Conservation (phyloP, 2,329 filamentous ascomycete genomes). For the Neonectria sp. region DNA sequence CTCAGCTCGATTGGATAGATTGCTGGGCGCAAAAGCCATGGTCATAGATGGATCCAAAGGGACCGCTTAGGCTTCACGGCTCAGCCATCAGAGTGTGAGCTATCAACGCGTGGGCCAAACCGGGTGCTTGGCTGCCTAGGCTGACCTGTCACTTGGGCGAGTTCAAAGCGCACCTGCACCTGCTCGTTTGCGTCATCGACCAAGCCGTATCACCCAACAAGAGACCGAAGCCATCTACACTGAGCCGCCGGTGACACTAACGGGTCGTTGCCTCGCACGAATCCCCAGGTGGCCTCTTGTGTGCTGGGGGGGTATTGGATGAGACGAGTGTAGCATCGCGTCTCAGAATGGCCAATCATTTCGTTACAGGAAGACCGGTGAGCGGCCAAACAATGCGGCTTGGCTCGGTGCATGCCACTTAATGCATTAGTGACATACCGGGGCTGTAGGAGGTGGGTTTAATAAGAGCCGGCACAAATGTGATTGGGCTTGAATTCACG, state of each 20-base stretch:
- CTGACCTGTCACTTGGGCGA: constrained; percentile 28
- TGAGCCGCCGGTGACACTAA: constrained; percentile 21
- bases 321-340: constrained; percentile 8
- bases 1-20: constrained; percentile 54
- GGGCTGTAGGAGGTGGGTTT: background rate
- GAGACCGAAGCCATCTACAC: background rate
- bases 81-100: background rate
- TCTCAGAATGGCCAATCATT: constrained; percentile 27
- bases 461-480: background rate
- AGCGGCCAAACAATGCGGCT: constrained; percentile 3
- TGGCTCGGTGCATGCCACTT: constrained; percentile 5
- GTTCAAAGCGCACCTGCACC: constrained; percentile 28
- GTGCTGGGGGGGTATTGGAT: constrained; percentile 21
- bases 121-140: background rate
- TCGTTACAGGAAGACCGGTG: constrained; percentile 4
- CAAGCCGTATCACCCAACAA: constrained; percentile 25
- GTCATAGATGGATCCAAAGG: constrained; percentile 28
- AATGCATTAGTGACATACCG: background rate
- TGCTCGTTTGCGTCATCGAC: constrained; percentile 24
- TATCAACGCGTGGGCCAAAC: constrained; percentile 21
- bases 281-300: constrained; percentile 25
- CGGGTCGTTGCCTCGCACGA: constrained; percentile 35
- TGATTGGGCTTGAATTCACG: background rate
- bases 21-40: constrained; percentile 57
- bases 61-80: constrained; percentile 14